Conservation (phyloP, 2,329 filamentous ascomycete genomes). For the Aspergillus fijiensis region DNA sequence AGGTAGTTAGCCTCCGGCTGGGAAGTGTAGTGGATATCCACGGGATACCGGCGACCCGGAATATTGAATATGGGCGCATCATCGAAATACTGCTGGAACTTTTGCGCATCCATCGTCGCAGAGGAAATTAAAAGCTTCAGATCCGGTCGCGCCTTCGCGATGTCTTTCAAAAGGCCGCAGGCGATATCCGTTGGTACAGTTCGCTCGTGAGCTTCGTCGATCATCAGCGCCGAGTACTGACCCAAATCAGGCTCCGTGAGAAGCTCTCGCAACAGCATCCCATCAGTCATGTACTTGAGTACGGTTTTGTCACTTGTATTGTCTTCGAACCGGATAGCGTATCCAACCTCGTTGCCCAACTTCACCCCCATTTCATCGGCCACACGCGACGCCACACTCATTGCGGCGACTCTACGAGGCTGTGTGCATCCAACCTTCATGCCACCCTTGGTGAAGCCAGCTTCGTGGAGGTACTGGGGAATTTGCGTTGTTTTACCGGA, state of each 20-base stretch:
- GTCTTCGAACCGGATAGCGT: slow-evolving; percentile 93
- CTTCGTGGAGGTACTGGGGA: slow-evolving; percentile 89
- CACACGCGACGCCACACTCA: slow-evolving; percentile 95
- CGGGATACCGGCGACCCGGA: slow-evolving; percentile 81
- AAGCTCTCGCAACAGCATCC: slow-evolving; percentile 87
- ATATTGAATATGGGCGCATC: slow-evolving; percentile 93
- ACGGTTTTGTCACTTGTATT: slow-evolving; percentile 86
- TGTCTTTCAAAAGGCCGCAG: slow-evolving; percentile 82
- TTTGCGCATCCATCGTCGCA: slow-evolving; percentile 89
- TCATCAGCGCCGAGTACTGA: slow-evolving; percentile 85
- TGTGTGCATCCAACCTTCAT: slow-evolving; percentile 91
- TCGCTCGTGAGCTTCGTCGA: slow-evolving; percentile 95
- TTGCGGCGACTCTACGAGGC: slow-evolving; percentile 89
- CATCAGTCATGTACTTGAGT: slow-evolving; percentile 96
- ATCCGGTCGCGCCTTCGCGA: slow-evolving; percentile 78
- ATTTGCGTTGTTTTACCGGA: slow-evolving; percentile 95
- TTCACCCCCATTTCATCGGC: slow-evolving; percentile 91
- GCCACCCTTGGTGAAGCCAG: slow-evolving; percentile 79
- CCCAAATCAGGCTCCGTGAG: slow-evolving; percentile 82
- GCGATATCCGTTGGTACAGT: slow-evolving; percentile 89
- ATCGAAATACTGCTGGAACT: slow-evolving; percentile 89
- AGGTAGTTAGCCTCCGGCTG: slow-evolving; percentile 94
- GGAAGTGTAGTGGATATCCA: slow-evolving; percentile 87
- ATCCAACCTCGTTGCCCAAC: slow-evolving; percentile 88
- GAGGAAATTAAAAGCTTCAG: slow-evolving; percentile 89